phyloP scores from a whole-genome alignment of 2,329 filamentous ascomycete species.

The Harringtonia aguacate region DNA sequence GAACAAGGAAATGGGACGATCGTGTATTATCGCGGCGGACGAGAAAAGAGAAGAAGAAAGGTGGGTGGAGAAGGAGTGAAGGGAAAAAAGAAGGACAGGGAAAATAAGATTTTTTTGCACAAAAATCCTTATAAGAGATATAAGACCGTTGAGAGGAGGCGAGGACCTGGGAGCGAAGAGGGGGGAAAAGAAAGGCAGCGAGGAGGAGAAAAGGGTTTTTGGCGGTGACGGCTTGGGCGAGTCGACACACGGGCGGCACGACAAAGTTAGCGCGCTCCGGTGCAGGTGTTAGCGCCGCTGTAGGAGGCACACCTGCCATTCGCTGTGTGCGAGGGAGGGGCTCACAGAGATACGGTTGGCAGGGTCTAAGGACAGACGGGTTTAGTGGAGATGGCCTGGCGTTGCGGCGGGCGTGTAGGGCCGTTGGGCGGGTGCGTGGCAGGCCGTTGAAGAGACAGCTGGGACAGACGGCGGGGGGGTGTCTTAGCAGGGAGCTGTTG shows the following conservation, averaged over 20 bases:
- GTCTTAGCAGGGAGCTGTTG: too few species aligned
- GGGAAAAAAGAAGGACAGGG: neutral
- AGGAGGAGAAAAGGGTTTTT: neutral
- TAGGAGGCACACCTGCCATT: too few species aligned
- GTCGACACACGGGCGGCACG: slow-evolving; percentile 1
- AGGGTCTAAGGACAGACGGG: too few species aligned
- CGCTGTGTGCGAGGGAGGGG: too few species aligned
- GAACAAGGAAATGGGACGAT: slow-evolving; percentile 10
- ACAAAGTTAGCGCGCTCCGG: slow-evolving; percentile 1
- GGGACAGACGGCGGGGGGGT: neutral
- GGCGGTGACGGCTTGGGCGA: neutral
- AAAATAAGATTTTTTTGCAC: neutral
- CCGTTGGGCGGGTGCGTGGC: too few species aligned
- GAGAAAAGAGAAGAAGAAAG: slow-evolving; percentile 2
- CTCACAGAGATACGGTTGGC: too few species aligned
- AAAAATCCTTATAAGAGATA: slow-evolving; percentile 1
- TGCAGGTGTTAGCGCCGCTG: neutral
- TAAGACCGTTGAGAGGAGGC: neutral
- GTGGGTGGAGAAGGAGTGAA: neutral
- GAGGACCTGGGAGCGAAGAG: neutral
- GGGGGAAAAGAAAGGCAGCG: neutral
- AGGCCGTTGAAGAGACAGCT: neutral
- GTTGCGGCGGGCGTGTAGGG: too few species aligned
- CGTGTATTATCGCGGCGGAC: slow-evolving; percentile 8
- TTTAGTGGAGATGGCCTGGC: too few species aligned